phyloP scores from a whole-genome alignment of 371 early-diverging fungal species.

The Lichtheimia ramosa region DNA sequence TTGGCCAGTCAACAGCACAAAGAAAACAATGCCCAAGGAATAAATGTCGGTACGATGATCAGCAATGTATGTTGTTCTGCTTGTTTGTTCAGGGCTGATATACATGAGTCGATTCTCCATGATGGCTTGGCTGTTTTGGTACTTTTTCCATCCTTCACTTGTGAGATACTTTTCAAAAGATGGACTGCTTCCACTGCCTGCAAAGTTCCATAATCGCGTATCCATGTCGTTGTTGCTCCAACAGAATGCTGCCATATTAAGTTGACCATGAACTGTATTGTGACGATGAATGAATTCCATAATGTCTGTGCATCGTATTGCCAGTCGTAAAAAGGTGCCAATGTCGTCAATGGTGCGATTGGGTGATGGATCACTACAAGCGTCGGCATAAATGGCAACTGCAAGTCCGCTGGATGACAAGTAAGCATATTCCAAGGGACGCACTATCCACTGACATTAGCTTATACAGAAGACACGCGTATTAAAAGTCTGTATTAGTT shows the following conservation, averaged over 20 bases:
- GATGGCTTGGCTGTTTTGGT: slow-evolving; percentile 27
- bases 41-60: slow-evolving; percentile 62
- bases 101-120: slow-evolving; percentile 17
- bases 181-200: slow-evolving; percentile 12
- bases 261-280: slow-evolving; percentile 41
- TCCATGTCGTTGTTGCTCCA: slow-evolving; percentile 25
- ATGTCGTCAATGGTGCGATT: slow-evolving; percentile 23
- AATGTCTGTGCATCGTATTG: slow-evolving; percentile 43
- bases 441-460: slow-evolving; percentile 18
- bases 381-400: slow-evolving; percentile 39
- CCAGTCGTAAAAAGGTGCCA: slow-evolving; percentile 43
- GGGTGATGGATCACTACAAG: slow-evolving; percentile 13
- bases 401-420: slow-evolving; percentile 32
- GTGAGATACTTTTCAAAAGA: slow-evolving; percentile 38
- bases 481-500: too few species aligned
- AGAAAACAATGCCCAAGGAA: slow-evolving; percentile 54
- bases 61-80: slow-evolving; percentile 55
- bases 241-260: slow-evolving; percentile 36
- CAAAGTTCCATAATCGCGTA: slow-evolving; percentile 42
- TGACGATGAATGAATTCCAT: slow-evolving; percentile 47
- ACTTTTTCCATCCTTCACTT: slow-evolving; percentile 47
- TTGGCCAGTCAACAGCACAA: slow-evolving; percentile 50
- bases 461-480: too few species aligned
- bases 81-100: slow-evolving; percentile 57
- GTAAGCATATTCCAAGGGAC: slow-evolving; percentile 39